Base-by-base conservation (phyloP, 2,329 filamentous ascomycete genomes). In the Calonectria pteridis region DNA sequence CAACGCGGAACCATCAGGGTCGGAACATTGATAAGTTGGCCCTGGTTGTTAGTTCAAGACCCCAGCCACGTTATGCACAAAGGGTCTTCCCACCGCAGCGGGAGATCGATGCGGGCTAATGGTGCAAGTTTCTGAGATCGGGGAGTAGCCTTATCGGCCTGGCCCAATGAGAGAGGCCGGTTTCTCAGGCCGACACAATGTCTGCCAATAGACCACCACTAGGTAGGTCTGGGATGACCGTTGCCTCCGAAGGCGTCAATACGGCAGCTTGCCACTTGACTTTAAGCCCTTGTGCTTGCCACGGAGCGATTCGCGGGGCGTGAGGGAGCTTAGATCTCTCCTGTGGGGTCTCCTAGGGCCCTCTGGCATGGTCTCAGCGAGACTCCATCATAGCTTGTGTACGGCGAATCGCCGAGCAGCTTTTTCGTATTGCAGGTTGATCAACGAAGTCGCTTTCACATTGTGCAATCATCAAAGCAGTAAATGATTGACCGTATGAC, bases 31-130 rank as follows among this genome's bases (percentile, higher is more conserved):
- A 43, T 23, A 29, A 16, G 2, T 43, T 29, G 10, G 26, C 20
- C 26, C 20, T 46, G 35, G 10, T 13, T 37, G 46, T 55, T 55
- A 35, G 28, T 29, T 23, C 20, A 35, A 31, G 35, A 28, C 58
- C 59, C 31, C 64, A 75, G 73, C 69, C 71, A 73, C 73, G 67
- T 43, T 71, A 69, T 80, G 77, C 78, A 79, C 31, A 58, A 79
- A 79, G 79, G 78, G 79, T 79, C 76, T 72, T 76, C 67, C 76
- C 73, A 69, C 51, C 23, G 28, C 11, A 28, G 37, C 35, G 51
- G 63, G 62, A 73, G 74, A 75, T 76, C 79, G 82, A 84, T 84
- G 73, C 67, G 70, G 73, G 72, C 81, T 82, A 83, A 71, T 31
- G 55, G 73, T 77, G 80, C 78, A 77, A 73, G 76, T 81, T 75